Evolutionary conservation across 371 early-diverging fungal genomes (phyloP), one percentile per base, ranked within the genome.

Genomic region (Mucor saturninus): DNA sequence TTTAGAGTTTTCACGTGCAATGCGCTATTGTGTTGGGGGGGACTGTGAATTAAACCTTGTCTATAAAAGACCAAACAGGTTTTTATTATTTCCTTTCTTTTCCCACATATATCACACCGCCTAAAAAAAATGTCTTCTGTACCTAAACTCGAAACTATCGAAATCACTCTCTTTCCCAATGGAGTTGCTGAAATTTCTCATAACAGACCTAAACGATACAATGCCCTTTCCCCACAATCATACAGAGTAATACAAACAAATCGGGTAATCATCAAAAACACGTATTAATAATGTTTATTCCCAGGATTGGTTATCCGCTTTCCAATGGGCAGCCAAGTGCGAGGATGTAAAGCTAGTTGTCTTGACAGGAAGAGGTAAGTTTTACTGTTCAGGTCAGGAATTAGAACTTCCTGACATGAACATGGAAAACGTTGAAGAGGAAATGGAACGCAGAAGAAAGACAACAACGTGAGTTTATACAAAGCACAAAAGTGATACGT

Each of bases 351-450:
- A 84, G 32, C 90, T 88, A 4, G 73, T 74, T 13, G 77, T 91
- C 1, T 51, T 91, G 50, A 91, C 89, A 5, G 92, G 92, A 58
- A 73, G 77, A 28, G 92, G 92, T 38, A 81, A 84, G 43, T 89
- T 80, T 52, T 91, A 79, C 68, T 76, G 81, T n/a, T 85, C 88
- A 8, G 92, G 92, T 28, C 86, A 88, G 31, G 87, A 88, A 51
- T 71, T 91, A 42, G 46, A 61, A 5, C 60, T 77, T 56, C 73
- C 79, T 28, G 61, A 74, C 21, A 46, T 64, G 31, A 59, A 72
- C 4, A 71, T 76, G 3, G 69, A 72, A 26, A 67, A 68, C 28
- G 59, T 69, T 7, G 71, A 78, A 53, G 58, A 72, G 21, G 69
- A 73, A 32, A 56, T 70, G 55, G 38, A 57, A 13, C 68, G 66